These are phyloP conservation scores for Sporisorium graminicola DNA, from an alignment of 1,284 basidiomycete genomes.

Conservation along the genomic window DNA sequence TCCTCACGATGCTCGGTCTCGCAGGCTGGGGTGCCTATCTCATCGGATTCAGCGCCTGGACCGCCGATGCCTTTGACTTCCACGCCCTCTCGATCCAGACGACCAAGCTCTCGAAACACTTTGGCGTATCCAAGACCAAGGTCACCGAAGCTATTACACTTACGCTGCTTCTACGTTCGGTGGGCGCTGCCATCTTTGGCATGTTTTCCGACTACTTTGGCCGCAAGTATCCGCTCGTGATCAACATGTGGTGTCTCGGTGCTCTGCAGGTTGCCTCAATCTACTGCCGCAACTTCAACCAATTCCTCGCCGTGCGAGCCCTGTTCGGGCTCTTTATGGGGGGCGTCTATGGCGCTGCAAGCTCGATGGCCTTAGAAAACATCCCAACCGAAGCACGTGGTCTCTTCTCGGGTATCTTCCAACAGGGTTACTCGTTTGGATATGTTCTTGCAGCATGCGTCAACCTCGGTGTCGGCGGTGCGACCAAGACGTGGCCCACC, in stretches of 20 bases:
- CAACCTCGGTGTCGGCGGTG: slow-evolving; percentile 54
- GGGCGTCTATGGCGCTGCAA: slow-evolving; percentile 45
- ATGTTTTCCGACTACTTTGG: slow-evolving; percentile 69
- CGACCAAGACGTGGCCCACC: slow-evolving; percentile 40
- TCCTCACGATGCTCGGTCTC: slow-evolving; percentile 31
- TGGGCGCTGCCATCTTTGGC: slow-evolving; percentile 60
- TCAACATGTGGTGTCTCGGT: slow-evolving; percentile 55
- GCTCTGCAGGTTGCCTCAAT: slow-evolving; percentile 52
- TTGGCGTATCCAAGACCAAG: slow-evolving; percentile 49
- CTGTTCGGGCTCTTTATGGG: slow-evolving; percentile 59
- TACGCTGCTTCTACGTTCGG: slow-evolving; percentile 48
- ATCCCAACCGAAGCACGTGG: slow-evolving; percentile 54
- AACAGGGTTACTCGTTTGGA: slow-evolving; percentile 55
- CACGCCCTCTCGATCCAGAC: slow-evolving; percentile 53
- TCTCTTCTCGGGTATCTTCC: slow-evolving; percentile 55
- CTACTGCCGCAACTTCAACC: slow-evolving; percentile 38
- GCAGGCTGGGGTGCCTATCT: slow-evolving; percentile 51
- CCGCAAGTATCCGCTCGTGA: slow-evolving; percentile 71
- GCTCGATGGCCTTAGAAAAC: slow-evolving; percentile 44
- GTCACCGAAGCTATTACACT: slow-evolving; percentile 52
- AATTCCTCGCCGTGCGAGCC: slow-evolving; percentile 57
- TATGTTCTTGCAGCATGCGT: slow-evolving; percentile 57
- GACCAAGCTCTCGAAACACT: slow-evolving; percentile 50
- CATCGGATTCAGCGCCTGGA: slow-evolving; percentile 50
- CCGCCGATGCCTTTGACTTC: slow-evolving; percentile 55